Evolutionary conservation across 768 basidiomycete species (phyloP), one percentile per base, ranked within the genome.

Genomic region (Pleurotus pulmonarius): DNA sequence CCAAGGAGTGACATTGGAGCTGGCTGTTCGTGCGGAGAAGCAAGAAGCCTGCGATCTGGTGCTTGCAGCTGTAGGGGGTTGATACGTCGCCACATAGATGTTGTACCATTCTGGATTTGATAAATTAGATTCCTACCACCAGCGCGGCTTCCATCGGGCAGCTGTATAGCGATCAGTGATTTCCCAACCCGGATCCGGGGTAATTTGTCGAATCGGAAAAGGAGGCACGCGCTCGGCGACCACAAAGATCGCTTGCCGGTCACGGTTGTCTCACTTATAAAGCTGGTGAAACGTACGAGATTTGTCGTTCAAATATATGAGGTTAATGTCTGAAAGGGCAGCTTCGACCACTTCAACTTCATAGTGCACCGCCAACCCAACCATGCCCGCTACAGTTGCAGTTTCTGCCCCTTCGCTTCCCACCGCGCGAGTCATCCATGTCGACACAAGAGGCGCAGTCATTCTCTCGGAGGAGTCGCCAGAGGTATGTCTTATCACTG

Each of bases 391-490:
- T 34, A 16, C 25, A 40, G 76, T 81, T 34, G 3, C 25, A 40
- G 76, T 81, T 77, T 67, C 77, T 64, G 73, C 75, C 37, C 84
- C 88, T 39, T 80, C 87, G 44, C 75, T 96, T 57, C 94, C 94
- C 40, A 82, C 83, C 37, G 85, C 92, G 29, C 88, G 83, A 70
- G 86, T 91, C 52, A 96, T 98, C 66, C 92, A 92, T 69, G 95
- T 98, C 65, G 93, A 97, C 64, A 97, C 94, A 24, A 84, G 92
- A 60, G 95, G 95, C 13, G 95, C 95, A 13, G 80, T 96, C 57
- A 97, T 98, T 61, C 78, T 98, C 38, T 85, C 90, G 46, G 94
- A 97, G 72, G 94, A 94, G 68, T 97, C 95, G 3, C 92, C 92
- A 37, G 92, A 94, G 79, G 94, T 94, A 64, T 69, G 85, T 68